phyloP scores from a whole-genome alignment of 2,329 filamentous ascomycete species.

The Neofusicoccum umdonicola region DNA sequence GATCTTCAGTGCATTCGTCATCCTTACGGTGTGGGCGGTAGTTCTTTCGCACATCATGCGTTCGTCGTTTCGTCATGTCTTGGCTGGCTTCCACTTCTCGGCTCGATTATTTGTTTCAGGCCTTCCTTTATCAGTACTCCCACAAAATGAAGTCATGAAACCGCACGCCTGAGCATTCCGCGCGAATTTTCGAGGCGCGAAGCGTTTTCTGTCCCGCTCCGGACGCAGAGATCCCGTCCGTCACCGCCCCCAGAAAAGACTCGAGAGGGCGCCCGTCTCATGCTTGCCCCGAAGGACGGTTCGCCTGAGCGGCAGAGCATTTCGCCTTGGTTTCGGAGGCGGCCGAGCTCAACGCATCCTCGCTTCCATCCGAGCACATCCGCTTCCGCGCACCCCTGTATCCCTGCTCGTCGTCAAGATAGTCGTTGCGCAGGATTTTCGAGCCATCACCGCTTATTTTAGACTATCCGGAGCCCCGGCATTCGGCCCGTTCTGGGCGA shows the following conservation, averaged over 20 bases:
- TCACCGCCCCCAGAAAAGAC: not conserved
- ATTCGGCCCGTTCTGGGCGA: not conserved
- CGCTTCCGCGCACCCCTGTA: conserved; percentile 10
- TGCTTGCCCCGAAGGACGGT: not conserved
- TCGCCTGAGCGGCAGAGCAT: not conserved
- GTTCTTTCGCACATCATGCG: not conserved
- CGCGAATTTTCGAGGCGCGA: no score
- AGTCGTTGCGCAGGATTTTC: not conserved
- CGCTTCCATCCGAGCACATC: conserved; percentile 5
- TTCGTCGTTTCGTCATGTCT: not conserved
- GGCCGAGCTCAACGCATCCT: not conserved
- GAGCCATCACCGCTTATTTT: not conserved
- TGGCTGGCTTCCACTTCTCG: not conserved
- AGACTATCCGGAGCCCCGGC: not conserved
- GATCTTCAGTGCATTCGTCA: conserved; percentile 18
- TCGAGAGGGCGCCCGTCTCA: not conserved
- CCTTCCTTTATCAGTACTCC: not conserved
- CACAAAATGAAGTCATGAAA: not conserved
- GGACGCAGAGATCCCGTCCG: not conserved
- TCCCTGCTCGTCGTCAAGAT: not conserved
- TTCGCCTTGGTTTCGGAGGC: not conserved
- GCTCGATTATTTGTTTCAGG: not conserved
- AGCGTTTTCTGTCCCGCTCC: no score
- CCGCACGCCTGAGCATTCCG: not conserved
- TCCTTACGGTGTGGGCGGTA: not conserved